A percentile compares a stretch with the other conserved stretches of the same genome.
Evolutionary conservation across 2,329 filamentous ascomycete genomes (phyloP).

Genomic region (Xylariomycetidae sp.): DNA sequence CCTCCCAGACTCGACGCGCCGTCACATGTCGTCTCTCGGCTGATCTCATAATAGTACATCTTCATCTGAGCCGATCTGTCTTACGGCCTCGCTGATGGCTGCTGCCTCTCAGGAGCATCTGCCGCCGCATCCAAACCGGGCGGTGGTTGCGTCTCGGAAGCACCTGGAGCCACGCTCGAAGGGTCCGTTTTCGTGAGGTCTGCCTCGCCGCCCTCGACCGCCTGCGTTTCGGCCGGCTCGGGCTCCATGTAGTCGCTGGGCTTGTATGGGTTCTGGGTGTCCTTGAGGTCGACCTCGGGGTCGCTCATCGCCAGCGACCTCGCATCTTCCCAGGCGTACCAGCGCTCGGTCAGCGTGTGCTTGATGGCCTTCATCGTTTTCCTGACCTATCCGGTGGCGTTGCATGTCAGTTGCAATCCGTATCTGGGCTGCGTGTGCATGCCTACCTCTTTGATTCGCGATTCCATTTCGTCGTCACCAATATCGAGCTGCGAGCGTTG

Average conservation of each 20-base stretch:
- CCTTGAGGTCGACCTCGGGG: slow-evolving; percentile 57
- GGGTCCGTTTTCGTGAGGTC: slow-evolving; percentile 5
- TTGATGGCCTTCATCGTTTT: slow-evolving; percentile 78
- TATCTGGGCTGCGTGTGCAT: neutral
- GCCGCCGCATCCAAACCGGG: too few relatives aligned
- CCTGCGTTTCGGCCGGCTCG: slow-evolving; percentile 16
- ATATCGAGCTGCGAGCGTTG: slow-evolving; percentile 62
- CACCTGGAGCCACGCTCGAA: slow-evolving; percentile 9
- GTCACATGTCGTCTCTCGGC: too few relatives aligned
- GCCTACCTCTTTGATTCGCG: slow-evolving; percentile 42
- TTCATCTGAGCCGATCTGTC: too few relatives aligned
- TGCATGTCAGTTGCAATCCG: slow-evolving; percentile 7
- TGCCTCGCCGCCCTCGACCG: slow-evolving; percentile 20
- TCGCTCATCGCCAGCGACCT: slow-evolving; percentile 59
- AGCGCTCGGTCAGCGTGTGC: slow-evolving; percentile 79
- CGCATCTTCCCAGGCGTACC: slow-evolving; percentile 81
- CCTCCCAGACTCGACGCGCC: too few relatives aligned
- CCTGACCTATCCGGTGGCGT: slow-evolving; percentile 49
- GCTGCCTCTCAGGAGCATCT: slow-evolving; percentile 12
- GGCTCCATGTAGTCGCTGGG: slow-evolving; percentile 32
- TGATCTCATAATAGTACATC: too few relatives aligned
- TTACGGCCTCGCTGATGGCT: slow-evolving; percentile 17
- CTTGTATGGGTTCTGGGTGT: slow-evolving; percentile 42
- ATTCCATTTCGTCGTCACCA: slow-evolving; percentile 59
- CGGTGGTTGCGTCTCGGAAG: too few relatives aligned